Base-by-base conservation (phyloP, 2,329 filamentous ascomycete genomes). In the Fusarium globosum region DNA sequence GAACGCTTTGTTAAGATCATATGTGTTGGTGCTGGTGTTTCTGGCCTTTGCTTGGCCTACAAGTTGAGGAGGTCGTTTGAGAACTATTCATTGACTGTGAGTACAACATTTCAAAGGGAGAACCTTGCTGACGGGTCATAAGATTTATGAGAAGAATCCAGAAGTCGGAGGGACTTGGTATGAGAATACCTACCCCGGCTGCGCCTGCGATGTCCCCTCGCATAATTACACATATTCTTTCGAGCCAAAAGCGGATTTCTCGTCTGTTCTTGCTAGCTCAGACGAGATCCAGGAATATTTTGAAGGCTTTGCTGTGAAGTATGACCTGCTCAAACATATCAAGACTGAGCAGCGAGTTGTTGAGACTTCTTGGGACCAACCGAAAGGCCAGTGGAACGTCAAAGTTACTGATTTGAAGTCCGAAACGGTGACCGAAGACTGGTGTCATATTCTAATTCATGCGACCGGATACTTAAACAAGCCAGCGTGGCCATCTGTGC, bases 1-100 rank as follows among this genome's bases (percentile, higher is more conserved):
- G 63, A 62, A 23, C 66, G 66, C 9, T 68, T 68, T 23, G 69
- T 68, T 26, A 72, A 72, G 45, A 38, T 72, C 26, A 28, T 68
- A 4, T 71, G 69, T 8, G 16, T 71, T 23, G 69, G 69, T 10
- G 69, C 69, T 18, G 69, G 69, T 1, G 55, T 72, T 3, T 71
- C 68, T 12, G 69, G 69, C 4, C 18, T 72, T 23, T 71, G 68
- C 21, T 42, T 72, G 1, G 63, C 66, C 6, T 68, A 68, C 63
- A 68, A 68, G 20, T 20, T 68, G 6, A 30, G 7, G 12, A 59
- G 66, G 1, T 68, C 63, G 4, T 68, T 68, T 28, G 7, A 56
- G 4, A 67, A 68, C 20, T 68, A 62, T 14, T 28, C 55, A 36
- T 18, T 68, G 11, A 68, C 43, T 5, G 65, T 68, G 12, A 8